Evolutionary conservation across 495 filamentous ascomycete species (phyloP).

Genomic region (Trichoderma virens): DNA sequence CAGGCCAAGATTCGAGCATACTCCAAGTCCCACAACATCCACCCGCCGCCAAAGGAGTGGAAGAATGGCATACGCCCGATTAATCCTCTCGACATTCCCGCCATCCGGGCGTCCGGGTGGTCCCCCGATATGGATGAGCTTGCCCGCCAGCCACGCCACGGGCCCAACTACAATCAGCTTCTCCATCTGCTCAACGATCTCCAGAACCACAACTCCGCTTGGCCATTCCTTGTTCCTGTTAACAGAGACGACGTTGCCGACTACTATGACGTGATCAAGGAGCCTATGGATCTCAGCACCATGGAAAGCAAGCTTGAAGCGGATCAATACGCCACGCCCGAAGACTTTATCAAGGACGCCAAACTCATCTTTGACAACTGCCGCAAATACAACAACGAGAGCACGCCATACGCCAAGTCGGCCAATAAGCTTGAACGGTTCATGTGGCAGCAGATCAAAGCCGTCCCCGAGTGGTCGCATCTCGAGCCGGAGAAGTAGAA

Average conservation of each 20-base stretch:
- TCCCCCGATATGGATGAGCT: constrained; percentile 95
- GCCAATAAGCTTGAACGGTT: constrained; percentile 94
- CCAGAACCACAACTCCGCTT: constrained; percentile 83
- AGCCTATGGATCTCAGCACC: constrained; percentile 93
- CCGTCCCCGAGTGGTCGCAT: constrained; percentile 93
- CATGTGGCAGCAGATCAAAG: constrained; percentile 89
- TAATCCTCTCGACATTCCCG: constrained; percentile 72
- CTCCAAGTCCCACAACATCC: constrained; percentile 79
- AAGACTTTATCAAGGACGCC: constrained; percentile 90
- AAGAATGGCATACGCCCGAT: constrained; percentile 53
- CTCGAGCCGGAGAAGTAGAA: constrained; percentile 35
- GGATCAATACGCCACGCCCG: constrained; percentile 81
- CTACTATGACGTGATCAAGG: constrained; percentile 97
- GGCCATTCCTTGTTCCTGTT: constrained; percentile 93
- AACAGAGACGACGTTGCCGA: constrained; percentile 92
- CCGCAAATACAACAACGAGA: constrained; percentile 92
- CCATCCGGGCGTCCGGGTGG: constrained; percentile 88
- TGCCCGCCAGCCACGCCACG: constrained; percentile 91
- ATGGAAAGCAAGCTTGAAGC: constrained; percentile 96
- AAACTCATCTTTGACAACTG: constrained; percentile 92
- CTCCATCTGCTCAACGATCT: constrained; percentile 89
- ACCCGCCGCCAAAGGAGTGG: constrained; percentile 79
- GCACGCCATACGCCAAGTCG: constrained; percentile 87
- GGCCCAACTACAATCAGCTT: constrained; percentile 90
- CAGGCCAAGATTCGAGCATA: constrained; percentile 90